A percentile compares a stretch with the other conserved stretches of the same genome.
Evolutionary conservation across 495 filamentous ascomycete genomes (phyloP).

Genomic region (Poronia punctata): DNA sequence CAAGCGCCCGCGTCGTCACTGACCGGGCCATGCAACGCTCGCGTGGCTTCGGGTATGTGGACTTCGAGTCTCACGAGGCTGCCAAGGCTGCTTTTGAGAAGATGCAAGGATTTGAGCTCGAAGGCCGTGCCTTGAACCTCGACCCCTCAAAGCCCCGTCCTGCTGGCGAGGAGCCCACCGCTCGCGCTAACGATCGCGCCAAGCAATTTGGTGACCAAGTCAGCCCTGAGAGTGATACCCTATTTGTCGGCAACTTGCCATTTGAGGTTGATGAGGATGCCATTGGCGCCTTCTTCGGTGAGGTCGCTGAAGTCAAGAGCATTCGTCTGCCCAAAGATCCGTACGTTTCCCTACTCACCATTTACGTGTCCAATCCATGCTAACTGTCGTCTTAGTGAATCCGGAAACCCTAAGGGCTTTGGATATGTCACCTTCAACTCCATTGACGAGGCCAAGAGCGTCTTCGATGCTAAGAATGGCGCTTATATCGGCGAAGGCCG

Average conservation of each 20-base stretch:
- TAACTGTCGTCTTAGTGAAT: constrained; percentile 53
- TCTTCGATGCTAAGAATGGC: constrained; percentile 69
- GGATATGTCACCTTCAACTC: constrained; percentile 83
- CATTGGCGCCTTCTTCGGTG: constrained; percentile 67
- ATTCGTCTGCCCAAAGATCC: constrained; percentile 85
- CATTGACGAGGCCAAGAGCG: constrained; percentile 77
- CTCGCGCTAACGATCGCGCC: constrained; percentile 62
- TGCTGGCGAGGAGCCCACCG: constrained; percentile 43
- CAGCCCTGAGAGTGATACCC: constrained; percentile 72
- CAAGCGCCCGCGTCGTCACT: constrained; percentile 70
- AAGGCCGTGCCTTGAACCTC: constrained; percentile 80
- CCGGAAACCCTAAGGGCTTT: constrained; percentile 86
- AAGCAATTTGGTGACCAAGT: constrained; percentile 67
- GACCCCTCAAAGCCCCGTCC: constrained; percentile 75
- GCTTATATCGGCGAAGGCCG: constrained; percentile 58
- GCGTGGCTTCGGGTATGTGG: constrained; percentile 95
- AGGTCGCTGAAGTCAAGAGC: constrained; percentile 61
- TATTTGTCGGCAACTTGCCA: constrained; percentile 89
- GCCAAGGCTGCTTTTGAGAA: constrained; percentile 70
- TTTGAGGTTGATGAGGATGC: constrained; percentile 76
- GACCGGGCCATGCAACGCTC: constrained; percentile 79
- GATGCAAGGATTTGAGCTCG: constrained; percentile 74
- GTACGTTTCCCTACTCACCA: constrained; percentile 33
- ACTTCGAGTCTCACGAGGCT: constrained; percentile 64
- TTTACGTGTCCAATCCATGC: constrained; percentile 10